Evolutionary conservation across 306 rosid species (phyloP).

Genomic region (Fragaria ananassa): DNA sequence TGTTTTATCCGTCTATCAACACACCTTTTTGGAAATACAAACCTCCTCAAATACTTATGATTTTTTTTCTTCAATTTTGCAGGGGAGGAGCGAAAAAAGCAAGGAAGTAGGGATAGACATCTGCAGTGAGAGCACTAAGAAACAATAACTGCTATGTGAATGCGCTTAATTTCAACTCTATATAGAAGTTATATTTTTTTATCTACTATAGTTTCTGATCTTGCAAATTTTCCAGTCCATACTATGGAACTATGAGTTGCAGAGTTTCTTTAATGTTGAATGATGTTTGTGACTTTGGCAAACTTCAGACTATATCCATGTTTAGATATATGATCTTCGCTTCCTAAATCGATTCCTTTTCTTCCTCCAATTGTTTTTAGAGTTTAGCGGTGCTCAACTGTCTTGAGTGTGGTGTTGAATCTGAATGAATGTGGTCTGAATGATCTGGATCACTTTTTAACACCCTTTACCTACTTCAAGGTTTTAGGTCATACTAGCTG

Average conservation of each 20-base stretch:
- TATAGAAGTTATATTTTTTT: constrained; percentile 11
- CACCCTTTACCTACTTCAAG: too few relatives aligned
- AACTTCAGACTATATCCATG: not conserved
- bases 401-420: not conserved
- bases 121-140: constrained; percentile 10
- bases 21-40: not conserved
- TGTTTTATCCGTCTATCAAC: too few relatives aligned
- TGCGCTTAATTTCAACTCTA: not conserved
- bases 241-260: constrained; percentile 18
- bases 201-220: constrained; percentile 1
- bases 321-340: not conserved
- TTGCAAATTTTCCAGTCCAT: constrained; percentile 20
- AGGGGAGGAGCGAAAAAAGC: constrained; percentile 40
- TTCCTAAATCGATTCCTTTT: not conserved
- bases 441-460: not conserved
- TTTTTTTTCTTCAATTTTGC: not conserved
- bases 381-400: not conserved
- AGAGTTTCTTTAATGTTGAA: constrained; percentile 11
- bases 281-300: constrained; percentile 16
- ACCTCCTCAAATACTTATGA: not conserved
- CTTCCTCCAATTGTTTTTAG: not conserved
- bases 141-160: not conserved
- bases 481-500: too few relatives aligned
- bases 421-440: not conserved
- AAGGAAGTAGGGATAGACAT: constrained; percentile 27